Evolutionary conservation across 1,139 yeast species (phyloP), one percentile per base, ranked within the genome.

Genomic region (Geotrichum bryndzae): DNA sequence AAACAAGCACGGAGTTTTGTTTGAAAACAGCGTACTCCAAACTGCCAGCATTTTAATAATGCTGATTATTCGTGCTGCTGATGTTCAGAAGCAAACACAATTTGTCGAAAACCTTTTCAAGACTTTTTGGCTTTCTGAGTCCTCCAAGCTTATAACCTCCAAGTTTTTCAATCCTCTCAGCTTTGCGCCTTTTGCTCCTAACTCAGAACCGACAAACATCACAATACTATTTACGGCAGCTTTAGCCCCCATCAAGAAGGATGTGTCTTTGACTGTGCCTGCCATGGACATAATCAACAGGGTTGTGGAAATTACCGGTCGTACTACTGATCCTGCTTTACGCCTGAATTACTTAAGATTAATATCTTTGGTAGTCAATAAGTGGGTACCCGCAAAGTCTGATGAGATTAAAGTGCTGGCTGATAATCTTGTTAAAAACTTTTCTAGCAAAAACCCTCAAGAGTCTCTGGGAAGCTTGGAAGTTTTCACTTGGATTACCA

Each of bases 401-500:
- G 59, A 48, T 2, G 61, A 61, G 22, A 51, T 60, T 18, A 54
- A 45, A 6, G 46, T 53, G n/a, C 48, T 63, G 10, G 27, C 53
- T 22, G 57, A 57, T 5, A 46, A 45, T 1, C 59, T 65, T n/a
- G 38, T 33, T 2, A 53, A 54, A 18, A 31, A 51, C 2, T 51
- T 61, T 35, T 15, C 45, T 18, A 29, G 51, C 52, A n/a, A n/a
- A 13, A n/a, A 35, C 50, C 2, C 33, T 6, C 51, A 45, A n/a
- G 25, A 57, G 38, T 50, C 54, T n/a, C 31, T 71, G n/a, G 72
- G 69, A 53, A 62, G 68, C 3, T 73, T 88, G 57, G 96, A 90
- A 71, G 70, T 81, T 0, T 74, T 79, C 38, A 76, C 85, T 0
- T 90, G 96, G 97, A 73, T 85, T 5, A 76, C 85, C 35, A 91